These are phyloP conservation scores for Turnera subulata DNA, from an alignment of 345 rosid genomes.

Conservation along the genomic window DNA sequence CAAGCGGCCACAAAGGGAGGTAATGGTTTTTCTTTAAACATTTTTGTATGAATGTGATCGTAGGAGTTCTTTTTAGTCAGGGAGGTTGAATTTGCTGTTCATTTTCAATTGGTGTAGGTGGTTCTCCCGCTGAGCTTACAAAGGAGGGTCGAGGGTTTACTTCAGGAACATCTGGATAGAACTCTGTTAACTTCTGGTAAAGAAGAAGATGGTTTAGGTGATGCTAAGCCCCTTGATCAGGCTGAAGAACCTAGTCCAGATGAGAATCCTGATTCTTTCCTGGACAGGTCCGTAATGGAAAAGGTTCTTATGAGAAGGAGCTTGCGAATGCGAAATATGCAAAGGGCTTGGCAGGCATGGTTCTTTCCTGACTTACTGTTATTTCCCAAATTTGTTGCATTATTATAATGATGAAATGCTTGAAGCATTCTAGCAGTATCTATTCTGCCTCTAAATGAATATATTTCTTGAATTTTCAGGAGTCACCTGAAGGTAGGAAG, in stretches of 20 bases:
- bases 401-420: background rate
- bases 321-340: constrained; percentile 88
- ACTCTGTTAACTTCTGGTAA: constrained; percentile 50
- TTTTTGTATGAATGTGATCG: background rate
- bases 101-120: constrained; percentile 45
- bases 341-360: constrained; percentile 82
- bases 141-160: constrained; percentile 89
- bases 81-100: constrained; percentile 11
- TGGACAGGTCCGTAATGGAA: constrained; percentile 93
- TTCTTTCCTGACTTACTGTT: background rate
- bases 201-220: constrained; percentile 27
- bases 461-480: constrained; percentile 37
- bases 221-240: constrained; percentile 32
- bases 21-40: constrained; percentile 19
- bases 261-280: constrained; percentile 49
- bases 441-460: background rate
- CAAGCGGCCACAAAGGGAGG: constrained; percentile 99
- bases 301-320: constrained; percentile 91
- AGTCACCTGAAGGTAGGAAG: constrained; percentile 82
- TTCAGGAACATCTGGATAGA: constrained; percentile 92
- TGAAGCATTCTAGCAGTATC: background rate
- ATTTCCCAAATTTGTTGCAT: background rate
- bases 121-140: constrained; percentile 84
- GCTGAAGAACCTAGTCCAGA: constrained; percentile 41
- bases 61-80: background rate